These are phyloP conservation scores for Candida wancherniae DNA, from an alignment of 805 yeast genomes.

Conservation along the genomic window DNA sequence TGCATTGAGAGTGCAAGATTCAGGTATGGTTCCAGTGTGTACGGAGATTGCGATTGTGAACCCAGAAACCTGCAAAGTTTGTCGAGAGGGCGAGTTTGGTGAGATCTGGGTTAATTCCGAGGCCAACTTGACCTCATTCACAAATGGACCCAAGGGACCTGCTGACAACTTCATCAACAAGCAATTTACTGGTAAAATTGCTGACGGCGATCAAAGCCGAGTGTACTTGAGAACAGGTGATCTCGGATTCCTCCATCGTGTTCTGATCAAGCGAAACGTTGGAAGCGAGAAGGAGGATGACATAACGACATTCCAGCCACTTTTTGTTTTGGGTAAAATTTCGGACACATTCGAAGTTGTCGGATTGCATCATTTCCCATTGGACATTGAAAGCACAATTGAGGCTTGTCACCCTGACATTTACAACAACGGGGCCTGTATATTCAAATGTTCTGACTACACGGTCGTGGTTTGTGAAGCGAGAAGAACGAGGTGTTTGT, in stretches of 20 bases:
- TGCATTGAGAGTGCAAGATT: slow-evolving; percentile 80
- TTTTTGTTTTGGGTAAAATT: slow-evolving; percentile 80
- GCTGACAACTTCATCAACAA: slow-evolving; percentile 45
- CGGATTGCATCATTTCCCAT: slow-evolving; percentile 88
- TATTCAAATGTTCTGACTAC: slow-evolving; percentile 79
- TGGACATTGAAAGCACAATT: slow-evolving; percentile 62
- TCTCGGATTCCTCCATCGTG: slow-evolving; percentile 83
- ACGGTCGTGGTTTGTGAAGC: slow-evolving; percentile 71
- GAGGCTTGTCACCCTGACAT: slow-evolving; percentile 48
- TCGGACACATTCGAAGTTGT: slow-evolving; percentile 84
- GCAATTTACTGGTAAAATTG: slow-evolving; percentile 62
- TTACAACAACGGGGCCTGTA: slow-evolving; percentile 56
- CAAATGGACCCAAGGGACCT: slow-evolving; percentile 48
- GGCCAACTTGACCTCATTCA: slow-evolving; percentile 64
- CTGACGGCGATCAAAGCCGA: slow-evolving; percentile 57
- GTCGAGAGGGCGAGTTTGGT: slow-evolving; percentile 89
- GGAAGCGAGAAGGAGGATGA: slow-evolving; percentile 24
- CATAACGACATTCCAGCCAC: slow-evolving; percentile 55
- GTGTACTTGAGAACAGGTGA: slow-evolving; percentile 87
- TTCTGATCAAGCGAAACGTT: slow-evolving; percentile 43
- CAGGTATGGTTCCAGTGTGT: slow-evolving; percentile 94
- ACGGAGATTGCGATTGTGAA: slow-evolving; percentile 92
- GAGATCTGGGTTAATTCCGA: slow-evolving; percentile 96
- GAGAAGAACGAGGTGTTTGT: slow-evolving; percentile 44
- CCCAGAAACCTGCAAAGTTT: slow-evolving; percentile 78